Evolutionary conservation across 2,329 filamentous ascomycete species (phyloP), one percentile per base, ranked within the genome.

Genomic region (Pezizomycotina sp.): DNA sequence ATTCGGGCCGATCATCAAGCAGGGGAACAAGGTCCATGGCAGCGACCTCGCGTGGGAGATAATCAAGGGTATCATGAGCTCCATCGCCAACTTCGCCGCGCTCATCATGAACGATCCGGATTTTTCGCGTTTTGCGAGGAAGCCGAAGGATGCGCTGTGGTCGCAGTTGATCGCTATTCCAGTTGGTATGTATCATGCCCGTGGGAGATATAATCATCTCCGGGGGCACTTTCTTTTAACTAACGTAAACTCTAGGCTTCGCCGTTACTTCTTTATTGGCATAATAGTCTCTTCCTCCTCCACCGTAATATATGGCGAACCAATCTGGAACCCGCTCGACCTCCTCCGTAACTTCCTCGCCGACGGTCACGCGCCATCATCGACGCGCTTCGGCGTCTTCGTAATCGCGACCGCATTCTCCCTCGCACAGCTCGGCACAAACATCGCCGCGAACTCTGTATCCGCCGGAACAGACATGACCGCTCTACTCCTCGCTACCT

Each of bases 71-170:
- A 74, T 92, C 58, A 92, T 92, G 82, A 75, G 69, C 15, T 75
- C 79, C 3, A 83, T 93, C 47, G 78, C 80, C 50, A 92, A 92
- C 60, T 92, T 92, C 53, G 79, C 82, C 1, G 82, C 83, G 0
- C 65, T 92, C 21, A 89, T 92, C 48, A 67, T 77, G 42, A 74
- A 53, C 48, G 44, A 41, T 36, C 14, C 13, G 34, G 27, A 31
- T 36, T 33, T 38, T 27, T 39, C 34, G 15, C 27, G 84, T 55
- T 93, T 92, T 51, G 78, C 82, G 2, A 60, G 62, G 13, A 81
- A 75, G 53, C 81, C 81, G 1, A 66, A 61, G 12, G 78, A 89
- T 53, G 79, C 81, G 0, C 53, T 91, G 5, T 81, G 77, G 71
- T 75, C 82, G 0, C 83, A 92, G 57, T 62, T 92, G 1, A 55